Percentiles rank a stretch among this genome's conserved stretches.
Conservation (phyloP, 208 protist genomes). For the Crithidia acanthocephali region DNA sequence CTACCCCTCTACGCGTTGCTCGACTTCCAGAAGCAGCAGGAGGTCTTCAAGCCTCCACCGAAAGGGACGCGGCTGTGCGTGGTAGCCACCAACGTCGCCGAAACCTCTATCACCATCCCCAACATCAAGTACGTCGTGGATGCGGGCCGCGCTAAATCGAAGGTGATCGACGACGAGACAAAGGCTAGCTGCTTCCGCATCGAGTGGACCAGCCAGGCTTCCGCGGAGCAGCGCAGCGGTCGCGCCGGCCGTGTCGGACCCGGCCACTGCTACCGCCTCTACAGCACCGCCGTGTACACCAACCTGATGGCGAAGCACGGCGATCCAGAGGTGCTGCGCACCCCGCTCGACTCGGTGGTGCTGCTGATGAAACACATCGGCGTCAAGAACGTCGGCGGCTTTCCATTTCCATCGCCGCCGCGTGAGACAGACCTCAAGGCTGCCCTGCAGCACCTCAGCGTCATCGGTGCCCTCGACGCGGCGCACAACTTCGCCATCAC, state of each 20-base stretch:
- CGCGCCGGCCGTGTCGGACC: constrained; percentile 95
- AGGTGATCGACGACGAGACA: constrained; percentile 96
- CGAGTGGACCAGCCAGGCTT: constrained; percentile 97
- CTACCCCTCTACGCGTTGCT: constrained; percentile 99
- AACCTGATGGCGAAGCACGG: constrained; percentile 97
- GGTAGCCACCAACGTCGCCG: constrained; percentile 99
- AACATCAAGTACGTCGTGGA: constrained; percentile 99
- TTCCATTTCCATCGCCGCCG: constrained; percentile 89
- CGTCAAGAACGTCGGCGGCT: constrained; percentile 86
- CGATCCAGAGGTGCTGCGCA: constrained; percentile 95
- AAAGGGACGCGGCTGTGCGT: constrained; percentile 95
- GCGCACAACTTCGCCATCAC: constrained; percentile 66
- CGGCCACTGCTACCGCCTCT: constrained; percentile 98
- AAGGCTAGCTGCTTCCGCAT: constrained; percentile 97
- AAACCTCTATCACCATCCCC: constrained; percentile 99
- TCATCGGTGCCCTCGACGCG: constrained; percentile 76
- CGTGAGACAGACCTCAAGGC: constrained; percentile 67
- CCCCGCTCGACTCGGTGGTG: constrained; percentile 91
- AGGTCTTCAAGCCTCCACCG: constrained; percentile 92
- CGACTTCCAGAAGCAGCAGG: constrained; percentile 93
- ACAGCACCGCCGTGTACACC: constrained; percentile 96
- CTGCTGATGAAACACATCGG: constrained; percentile 93
- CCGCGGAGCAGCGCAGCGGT: constrained; percentile 97
- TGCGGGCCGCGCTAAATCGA: constrained; percentile 97
- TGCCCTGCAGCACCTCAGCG: constrained; percentile 73